Evolutionary conservation across 805 yeast species (phyloP).

Genomic region (Lachancea cidri): DNA sequence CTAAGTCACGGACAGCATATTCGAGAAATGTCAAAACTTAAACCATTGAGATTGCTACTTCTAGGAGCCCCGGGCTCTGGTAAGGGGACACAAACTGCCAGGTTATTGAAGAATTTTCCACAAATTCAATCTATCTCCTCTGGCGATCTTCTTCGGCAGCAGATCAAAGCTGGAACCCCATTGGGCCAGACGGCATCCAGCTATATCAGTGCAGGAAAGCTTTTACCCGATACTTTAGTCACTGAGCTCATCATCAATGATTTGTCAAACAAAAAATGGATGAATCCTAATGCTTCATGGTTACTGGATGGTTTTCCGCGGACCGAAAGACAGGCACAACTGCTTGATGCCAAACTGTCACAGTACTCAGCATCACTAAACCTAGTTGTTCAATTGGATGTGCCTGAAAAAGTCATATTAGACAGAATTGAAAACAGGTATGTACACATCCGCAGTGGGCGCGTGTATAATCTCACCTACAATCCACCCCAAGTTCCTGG

Average conservation of each 20-base stretch:
- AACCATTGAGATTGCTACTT: constrained; percentile 60
- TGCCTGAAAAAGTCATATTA: constrained; percentile 77
- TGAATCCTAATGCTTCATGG: constrained; percentile 48
- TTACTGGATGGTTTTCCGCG: constrained; percentile 91
- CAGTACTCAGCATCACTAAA: constrained; percentile 45
- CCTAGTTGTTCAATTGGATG: constrained; percentile 79
- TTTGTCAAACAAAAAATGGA: constrained; percentile 28
- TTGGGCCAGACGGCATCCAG: constrained; percentile 54
- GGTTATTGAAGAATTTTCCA: constrained; percentile 51
- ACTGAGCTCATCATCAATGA: constrained; percentile 51
- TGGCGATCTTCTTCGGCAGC: constrained; percentile 74
- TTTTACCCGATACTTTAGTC: constrained; percentile 72
- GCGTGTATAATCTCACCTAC: constrained; percentile 80
- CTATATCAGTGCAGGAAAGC: constrained; percentile 55
- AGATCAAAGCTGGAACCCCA: constrained; percentile 49
- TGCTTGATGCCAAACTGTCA: constrained; percentile 42
- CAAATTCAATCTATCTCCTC: constrained; percentile 61
- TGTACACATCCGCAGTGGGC: constrained; percentile 79
- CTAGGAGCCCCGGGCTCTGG: constrained; percentile 97
- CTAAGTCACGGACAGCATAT: constrained; percentile 39
- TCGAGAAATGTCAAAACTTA: constrained; percentile 6
- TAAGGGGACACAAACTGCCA: constrained; percentile 81
- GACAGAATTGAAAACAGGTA: constrained; percentile 80
- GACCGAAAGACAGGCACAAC: constrained; percentile 65
- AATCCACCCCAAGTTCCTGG: constrained; percentile 85